phyloP scores from a whole-genome alignment of 2,329 filamentous ascomycete species.

The Claviceps spartinae region DNA sequence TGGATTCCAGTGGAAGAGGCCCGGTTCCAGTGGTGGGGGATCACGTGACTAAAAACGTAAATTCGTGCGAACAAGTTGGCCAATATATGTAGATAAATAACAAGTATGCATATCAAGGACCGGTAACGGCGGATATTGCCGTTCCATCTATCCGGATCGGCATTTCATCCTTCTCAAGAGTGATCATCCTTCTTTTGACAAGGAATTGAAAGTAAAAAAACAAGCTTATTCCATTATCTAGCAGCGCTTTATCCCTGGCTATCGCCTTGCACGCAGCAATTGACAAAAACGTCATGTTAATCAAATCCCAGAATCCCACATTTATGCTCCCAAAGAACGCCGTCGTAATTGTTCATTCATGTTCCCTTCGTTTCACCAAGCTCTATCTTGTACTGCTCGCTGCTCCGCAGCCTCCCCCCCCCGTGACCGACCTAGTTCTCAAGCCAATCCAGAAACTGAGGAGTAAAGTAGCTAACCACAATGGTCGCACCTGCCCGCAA shows the following conservation, averaged over 20 bases:
- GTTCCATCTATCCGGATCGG: too few species aligned
- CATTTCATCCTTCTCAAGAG: too few species aligned
- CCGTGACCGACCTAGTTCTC: constrained; percentile 28
- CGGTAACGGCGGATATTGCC: too few species aligned
- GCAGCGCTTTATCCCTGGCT: not conserved
- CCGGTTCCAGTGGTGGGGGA: too few species aligned
- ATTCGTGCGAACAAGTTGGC: too few species aligned
- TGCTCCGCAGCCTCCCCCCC: not conserved
- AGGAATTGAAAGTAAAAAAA: not conserved
- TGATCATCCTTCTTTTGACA: not conserved
- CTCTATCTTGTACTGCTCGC: not conserved
- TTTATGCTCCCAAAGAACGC: not conserved
- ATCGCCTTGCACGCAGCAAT: not conserved
- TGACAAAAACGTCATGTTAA: not conserved
- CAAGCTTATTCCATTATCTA: not conserved
- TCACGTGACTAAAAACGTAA: too few species aligned
- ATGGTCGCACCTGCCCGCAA: constrained; percentile 86
- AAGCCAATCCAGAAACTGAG: constrained; percentile 59
- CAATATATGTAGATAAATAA: too few species aligned
- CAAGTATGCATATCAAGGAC: too few species aligned
- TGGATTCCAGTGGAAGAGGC: too few species aligned
- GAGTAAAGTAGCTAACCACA: constrained; percentile 87
- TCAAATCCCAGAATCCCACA: not conserved
- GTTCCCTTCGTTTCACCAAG: not conserved
- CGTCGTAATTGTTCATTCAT: not conserved